Base-by-base conservation (phyloP, 495 filamentous ascomycete genomes). In the Talaromyces borbonicus region DNA sequence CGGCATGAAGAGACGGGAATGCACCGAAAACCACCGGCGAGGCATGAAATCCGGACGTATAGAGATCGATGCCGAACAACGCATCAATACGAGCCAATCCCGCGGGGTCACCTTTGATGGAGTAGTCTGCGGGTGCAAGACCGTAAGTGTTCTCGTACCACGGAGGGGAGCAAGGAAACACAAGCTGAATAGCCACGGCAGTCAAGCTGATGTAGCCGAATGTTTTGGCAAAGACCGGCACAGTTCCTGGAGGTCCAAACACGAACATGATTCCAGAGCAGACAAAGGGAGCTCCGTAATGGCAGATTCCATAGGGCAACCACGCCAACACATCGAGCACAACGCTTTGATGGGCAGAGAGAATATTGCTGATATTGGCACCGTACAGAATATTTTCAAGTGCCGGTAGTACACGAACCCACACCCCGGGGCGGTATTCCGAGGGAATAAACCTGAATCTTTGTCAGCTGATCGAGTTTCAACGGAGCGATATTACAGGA, bases 351-450 rank as follows among this genome's bases (percentile, higher is more conserved):
- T 95, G 87, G 20, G 87, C 84, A 4, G 90, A 92, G 35, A 97
- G 78, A 47, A 95, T 92, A 61, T 94, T 95, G 68, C 87, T 93
- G 39, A 97, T 77, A 67, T 95, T 95, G 24, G 87, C 87, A 40
- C 90, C 90, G 59, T 97, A 97, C 40, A 97, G 71, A 45, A 97
- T 92, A 63, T 97, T 95, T 61, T 97, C 90, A 50, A 97, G 75
- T n/a, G 90, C 85, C 3, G 90, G 90, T 9, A 97, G 73, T 16
- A 97, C 86, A 48, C 87, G 84, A 47, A 95, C 90, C 84, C 88
- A 95, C 53, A 97, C 95, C 33, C 84, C 83, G 37, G 87, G 87
- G 31, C 90, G 77, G 65, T 84, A 89, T 54, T 87, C 84, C 47
- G 77, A 74, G 8, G 87, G 84, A 51, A 96, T 83, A 64, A 93